Conservation (phyloP, 116 monocot species). For the Phalaenopsis hybrid region DNA sequence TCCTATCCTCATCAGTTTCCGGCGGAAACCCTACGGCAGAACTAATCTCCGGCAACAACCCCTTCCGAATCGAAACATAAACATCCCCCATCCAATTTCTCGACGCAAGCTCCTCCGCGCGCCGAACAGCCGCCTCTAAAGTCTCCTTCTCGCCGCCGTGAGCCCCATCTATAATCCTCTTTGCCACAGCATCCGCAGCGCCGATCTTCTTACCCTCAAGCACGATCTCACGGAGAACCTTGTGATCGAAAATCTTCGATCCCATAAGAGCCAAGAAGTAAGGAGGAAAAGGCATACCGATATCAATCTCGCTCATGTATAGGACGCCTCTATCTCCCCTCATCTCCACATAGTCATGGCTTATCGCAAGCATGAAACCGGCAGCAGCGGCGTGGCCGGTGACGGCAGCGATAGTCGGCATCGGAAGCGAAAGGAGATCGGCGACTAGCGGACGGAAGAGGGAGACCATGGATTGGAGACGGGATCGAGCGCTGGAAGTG, state of each 20-base stretch:
- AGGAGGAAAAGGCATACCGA: conserved; percentile 44
- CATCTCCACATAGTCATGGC: conserved; percentile 65
- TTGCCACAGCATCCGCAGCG: conserved; percentile 51
- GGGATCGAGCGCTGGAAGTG: conserved; percentile 8
- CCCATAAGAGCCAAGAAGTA: conserved; percentile 53
- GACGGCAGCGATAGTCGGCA: conserved; percentile 83
- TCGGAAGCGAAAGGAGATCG: conserved; percentile 63
- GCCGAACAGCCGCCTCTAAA: conserved; percentile 40
- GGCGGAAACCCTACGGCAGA: conserved; percentile 38
- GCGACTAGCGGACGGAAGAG: conserved; percentile 30
- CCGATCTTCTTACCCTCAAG: conserved; percentile 43
- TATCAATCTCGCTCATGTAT: conserved; percentile 83
- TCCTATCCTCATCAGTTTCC: conserved; percentile 29
- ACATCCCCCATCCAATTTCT: conserved; percentile 59
- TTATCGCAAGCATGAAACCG: conserved; percentile 48
- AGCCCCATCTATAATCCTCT: conserved; percentile 52
- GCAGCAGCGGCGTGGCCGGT: conserved; percentile 82
- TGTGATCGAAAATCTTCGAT: conserved; percentile 41
- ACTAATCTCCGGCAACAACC: conserved; percentile 39
- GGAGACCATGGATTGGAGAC: conserved; percentile 20
- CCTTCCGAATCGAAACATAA: conserved; percentile 56
- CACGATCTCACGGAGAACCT: conserved; percentile 43
- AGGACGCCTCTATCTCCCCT: conserved; percentile 57
- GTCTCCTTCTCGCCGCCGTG: conserved; percentile 28
- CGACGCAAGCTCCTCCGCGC: conserved; percentile 62